A percentile compares a stretch with the other conserved stretches of the same genome.
These are phyloP conservation scores for Piper longum DNA, from an alignment of 164 flowering plant species.

Conservation along the genomic window DNA sequence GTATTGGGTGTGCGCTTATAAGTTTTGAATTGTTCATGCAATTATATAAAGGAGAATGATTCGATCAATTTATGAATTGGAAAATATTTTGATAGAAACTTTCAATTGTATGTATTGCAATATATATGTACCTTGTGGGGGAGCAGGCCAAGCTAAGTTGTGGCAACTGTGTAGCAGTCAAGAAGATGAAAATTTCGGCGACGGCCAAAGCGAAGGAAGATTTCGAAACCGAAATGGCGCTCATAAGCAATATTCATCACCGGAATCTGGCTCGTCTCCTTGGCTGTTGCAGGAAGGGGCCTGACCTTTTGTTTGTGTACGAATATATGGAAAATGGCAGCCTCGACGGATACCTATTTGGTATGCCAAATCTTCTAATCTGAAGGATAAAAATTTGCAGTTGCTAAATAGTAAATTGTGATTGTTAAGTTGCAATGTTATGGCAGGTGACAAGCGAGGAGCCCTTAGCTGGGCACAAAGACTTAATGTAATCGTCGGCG, in stretches of 20 bases:
- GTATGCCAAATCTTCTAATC: slow-evolving; percentile 11
- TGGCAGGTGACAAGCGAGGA: slow-evolving; percentile 31
- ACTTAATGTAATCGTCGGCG: slow-evolving; percentile 37
- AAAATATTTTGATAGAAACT: too few species aligned
- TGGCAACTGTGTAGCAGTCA: slow-evolving; percentile 45
- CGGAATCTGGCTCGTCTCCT: slow-evolving; percentile 49
- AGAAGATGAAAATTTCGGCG: slow-evolving; percentile 27
- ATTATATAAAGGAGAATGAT: too few species aligned
- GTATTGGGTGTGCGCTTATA: too few species aligned
- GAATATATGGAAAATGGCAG: slow-evolving; percentile 49
- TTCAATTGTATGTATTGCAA: background rate
- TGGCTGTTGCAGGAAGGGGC: slow-evolving; percentile 44
- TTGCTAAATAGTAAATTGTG: background rate
- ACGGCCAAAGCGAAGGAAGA: slow-evolving; percentile 21
- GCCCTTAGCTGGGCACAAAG: slow-evolving; percentile 42
- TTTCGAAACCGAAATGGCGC: slow-evolving; percentile 37
- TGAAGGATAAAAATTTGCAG: background rate
- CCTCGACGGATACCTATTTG: slow-evolving; percentile 41
- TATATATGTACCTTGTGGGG: background rate
- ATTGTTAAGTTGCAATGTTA: background rate
- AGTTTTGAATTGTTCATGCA: too few species aligned
- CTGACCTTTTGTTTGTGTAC: slow-evolving; percentile 34
- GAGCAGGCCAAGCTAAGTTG: slow-evolving; percentile 31
- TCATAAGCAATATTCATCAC: slow-evolving; percentile 48
- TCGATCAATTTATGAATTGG: too few species aligned